These are phyloP conservation scores for Nakazawaea ishiwadae DNA, from an alignment of 805 yeast species.

Conservation along the genomic window DNA sequence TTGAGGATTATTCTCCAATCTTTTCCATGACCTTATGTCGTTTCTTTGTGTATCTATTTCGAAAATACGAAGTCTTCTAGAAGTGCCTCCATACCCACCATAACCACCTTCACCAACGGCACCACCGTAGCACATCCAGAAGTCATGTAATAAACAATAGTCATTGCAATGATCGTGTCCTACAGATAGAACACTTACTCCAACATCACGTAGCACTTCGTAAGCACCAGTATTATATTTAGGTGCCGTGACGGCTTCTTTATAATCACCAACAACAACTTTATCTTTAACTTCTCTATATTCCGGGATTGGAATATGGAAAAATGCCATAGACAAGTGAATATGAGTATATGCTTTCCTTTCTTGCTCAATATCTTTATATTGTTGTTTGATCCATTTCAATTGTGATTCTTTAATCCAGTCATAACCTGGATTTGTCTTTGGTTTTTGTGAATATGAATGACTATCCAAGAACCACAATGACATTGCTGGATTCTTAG, in stretches of 20 bases:
- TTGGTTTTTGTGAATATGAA: constrained; percentile 63
- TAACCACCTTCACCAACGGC: constrained; percentile 94
- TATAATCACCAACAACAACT: constrained; percentile 53
- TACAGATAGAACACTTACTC: constrained; percentile 70
- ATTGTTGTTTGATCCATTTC: constrained; percentile 41
- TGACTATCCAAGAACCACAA: constrained; percentile 85
- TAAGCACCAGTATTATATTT: constrained; percentile 63
- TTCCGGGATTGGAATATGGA: constrained; percentile 93
- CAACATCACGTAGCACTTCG: constrained; percentile 51
- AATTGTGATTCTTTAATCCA: constrained; percentile 74
- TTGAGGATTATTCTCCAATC: constrained; percentile 54
- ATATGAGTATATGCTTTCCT: constrained; percentile 31
- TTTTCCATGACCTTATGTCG: constrained; percentile 64
- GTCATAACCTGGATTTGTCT: constrained; percentile 72
- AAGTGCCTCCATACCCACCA: constrained; percentile 85
- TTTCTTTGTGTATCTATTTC: constrained; percentile 52
- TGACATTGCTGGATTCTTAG: constrained; percentile 40
- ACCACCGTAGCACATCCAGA: constrained; percentile 95
- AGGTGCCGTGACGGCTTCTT: constrained; percentile 82
- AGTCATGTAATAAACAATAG: constrained; percentile 63
- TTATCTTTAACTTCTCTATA: constrained; percentile 44
- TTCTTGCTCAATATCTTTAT: constrained; percentile 24
- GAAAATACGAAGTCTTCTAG: constrained; percentile 73
- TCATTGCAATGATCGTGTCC: constrained; percentile 98
- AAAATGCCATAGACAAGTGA: constrained; percentile 79